Base-by-base conservation (phyloP, 805 yeast species). In the Cyberlindnera nakhonratchasimensis region DNA sequence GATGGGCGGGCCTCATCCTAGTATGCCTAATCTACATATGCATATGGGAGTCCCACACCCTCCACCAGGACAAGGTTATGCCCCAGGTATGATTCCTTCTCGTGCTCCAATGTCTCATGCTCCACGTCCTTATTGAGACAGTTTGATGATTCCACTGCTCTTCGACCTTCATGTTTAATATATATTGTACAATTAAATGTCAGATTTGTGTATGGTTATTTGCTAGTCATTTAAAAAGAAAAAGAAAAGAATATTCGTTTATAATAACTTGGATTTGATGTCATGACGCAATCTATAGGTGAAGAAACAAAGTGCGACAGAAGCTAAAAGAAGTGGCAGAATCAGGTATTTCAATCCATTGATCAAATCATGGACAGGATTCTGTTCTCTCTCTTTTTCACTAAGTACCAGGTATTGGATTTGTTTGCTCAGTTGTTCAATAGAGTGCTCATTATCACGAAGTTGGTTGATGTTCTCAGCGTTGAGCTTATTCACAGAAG, bases 201-300 rank as follows among this genome's bases (percentile, higher is more conserved):
- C n/a, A n/a, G n/a, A n/a, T n/a, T n/a, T n/a, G n/a, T n/a, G n/a
- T n/a, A n/a, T n/a, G n/a, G n/a, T n/a, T n/a, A n/a, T n/a, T n/a
- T n/a, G n/a, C n/a, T n/a, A n/a, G n/a, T n/a, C n/a, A n/a, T n/a
- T n/a, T n/a, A n/a, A n/a, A n/a, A n/a, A n/a, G n/a, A n/a, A n/a
- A n/a, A 8, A n/a, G 6, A n/a, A 12, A 7, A 14, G 13, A 28
- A 6, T 19, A 36, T 12, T 7, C 10, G 6, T 22, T 62, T 57
- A 79, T 43, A 80, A 66, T 34, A 80, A 65, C 49, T 80, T 80
- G 8, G 82, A 66, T 52, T 77, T 80, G 43, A 80, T 77, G 48
- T 80, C 86, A 48, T 69, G 76, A 63, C 84, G 74, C 32, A 80
- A 62, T 55, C 77, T 70, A 57, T 71, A 72, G 18, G 78, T 70